phyloP scores from a whole-genome alignment of 371 early-diverging fungal species.

The Enterospora canceri region DNA sequence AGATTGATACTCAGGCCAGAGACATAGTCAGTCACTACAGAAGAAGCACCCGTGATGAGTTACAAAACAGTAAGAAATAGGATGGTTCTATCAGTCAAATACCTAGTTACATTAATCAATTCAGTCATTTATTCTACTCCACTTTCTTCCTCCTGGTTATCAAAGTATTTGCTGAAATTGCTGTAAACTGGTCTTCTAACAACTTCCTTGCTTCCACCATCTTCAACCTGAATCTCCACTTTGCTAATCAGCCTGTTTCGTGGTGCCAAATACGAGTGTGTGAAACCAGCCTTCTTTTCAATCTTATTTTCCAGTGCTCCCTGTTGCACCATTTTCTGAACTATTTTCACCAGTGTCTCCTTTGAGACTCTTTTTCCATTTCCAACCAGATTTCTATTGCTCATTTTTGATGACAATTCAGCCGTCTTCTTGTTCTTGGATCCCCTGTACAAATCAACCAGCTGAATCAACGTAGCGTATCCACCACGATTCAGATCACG shows the following conservation, averaged over 20 bases:
- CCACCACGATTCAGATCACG: slow-evolving; percentile 26
- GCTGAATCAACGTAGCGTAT: slow-evolving; percentile 63
- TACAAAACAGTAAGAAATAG: no score
- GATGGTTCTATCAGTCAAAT: no score
- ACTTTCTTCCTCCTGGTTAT: no score
- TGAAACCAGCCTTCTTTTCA: neutral
- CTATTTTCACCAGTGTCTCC: slow-evolving; percentile 32
- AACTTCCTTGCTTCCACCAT: no score
- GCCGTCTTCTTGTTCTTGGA: slow-evolving; percentile 59
- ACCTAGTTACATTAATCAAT: no score
- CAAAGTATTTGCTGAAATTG: no score
- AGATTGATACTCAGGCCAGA: no score
- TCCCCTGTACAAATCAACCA: slow-evolving; percentile 69
- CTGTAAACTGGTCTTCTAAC: no score
- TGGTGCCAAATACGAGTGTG: slow-evolving; percentile 1
- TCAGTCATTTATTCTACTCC: no score
- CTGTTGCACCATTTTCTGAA: slow-evolving; percentile 31
- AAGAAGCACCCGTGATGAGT: no score
- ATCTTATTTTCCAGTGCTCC: slow-evolving; percentile 38
- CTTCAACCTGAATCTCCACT: neutral
- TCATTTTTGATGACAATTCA: slow-evolving; percentile 57
- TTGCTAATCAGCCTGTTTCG: neutral
- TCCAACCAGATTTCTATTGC: slow-evolving; percentile 57
- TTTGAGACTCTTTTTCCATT: slow-evolving; percentile 57
- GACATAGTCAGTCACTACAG: no score